These are phyloP conservation scores for Oidiodendron maius DNA, from an alignment of 495 filamentous ascomycete genomes.

Conservation along the genomic window DNA sequence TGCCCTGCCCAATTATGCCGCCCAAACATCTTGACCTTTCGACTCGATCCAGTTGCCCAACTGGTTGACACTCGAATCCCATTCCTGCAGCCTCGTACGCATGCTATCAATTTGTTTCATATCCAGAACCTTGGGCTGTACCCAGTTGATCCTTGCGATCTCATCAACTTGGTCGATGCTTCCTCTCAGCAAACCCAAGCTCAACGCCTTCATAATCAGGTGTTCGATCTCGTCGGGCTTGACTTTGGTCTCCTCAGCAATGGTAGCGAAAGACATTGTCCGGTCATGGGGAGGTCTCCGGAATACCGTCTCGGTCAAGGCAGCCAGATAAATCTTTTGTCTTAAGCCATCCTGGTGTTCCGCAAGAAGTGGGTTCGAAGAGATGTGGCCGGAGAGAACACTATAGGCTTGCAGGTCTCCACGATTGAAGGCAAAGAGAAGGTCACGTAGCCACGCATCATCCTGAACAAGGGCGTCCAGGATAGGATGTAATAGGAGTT, in stretches of 20 bases:
- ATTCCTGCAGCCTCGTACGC: slow-evolving; percentile 80
- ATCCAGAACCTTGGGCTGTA: slow-evolving; percentile 96
- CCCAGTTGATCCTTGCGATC: slow-evolving; percentile 94
- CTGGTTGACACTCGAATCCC: slow-evolving; percentile 92
- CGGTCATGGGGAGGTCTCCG: slow-evolving; percentile 91
- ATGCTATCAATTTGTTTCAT: slow-evolving; percentile 94
- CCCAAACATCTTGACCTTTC: slow-evolving; percentile 86
- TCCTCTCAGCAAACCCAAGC: slow-evolving; percentile 80
- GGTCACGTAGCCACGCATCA: slow-evolving; percentile 76
- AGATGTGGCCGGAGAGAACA: slow-evolving; percentile 68
- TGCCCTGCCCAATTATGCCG: slow-evolving; percentile 47
- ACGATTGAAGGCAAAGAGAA: slow-evolving; percentile 96
- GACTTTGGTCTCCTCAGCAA: slow-evolving; percentile 89
- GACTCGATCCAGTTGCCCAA: slow-evolving; percentile 92
- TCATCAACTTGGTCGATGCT: slow-evolving; percentile 95
- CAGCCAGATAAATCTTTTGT: slow-evolving; percentile 95
- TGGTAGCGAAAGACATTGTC: slow-evolving; percentile 82
- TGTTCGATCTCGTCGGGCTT: slow-evolving; percentile 89
- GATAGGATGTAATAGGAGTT: slow-evolving; percentile 95
- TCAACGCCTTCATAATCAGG: slow-evolving; percentile 96
- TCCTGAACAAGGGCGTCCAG: slow-evolving; percentile 65
- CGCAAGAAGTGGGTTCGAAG: slow-evolving; percentile 69
- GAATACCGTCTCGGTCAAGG: slow-evolving; percentile 95
- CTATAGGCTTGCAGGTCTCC: slow-evolving; percentile 87
- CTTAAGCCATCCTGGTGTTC: slow-evolving; percentile 77